Base-by-base conservation (phyloP, 768 basidiomycete species). In the Daedaleopsis sinensis region DNA sequence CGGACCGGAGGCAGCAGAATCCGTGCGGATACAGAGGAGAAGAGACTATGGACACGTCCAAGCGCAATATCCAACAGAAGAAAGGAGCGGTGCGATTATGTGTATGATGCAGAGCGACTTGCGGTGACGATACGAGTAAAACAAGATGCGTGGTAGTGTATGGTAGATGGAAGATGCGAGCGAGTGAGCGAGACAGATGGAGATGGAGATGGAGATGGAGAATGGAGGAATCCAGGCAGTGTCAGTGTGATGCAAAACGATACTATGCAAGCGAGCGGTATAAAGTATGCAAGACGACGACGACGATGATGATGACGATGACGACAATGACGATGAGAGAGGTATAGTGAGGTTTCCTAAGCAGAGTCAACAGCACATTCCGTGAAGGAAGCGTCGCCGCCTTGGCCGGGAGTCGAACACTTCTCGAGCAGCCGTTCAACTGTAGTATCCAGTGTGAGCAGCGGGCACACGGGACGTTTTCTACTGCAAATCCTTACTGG, bases 361-460 rank as follows among this genome's bases (percentile, higher is more conserved):
- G 53, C 18, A 42, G 58, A 36, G 27, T 64, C 62, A 19, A 36
- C 16, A 3, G 43, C 50, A 43, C 55, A 44, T 47, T 64, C 62
- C 4, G 51, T 36, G n/a, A 47, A 38, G 11, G 32, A 44, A n/a
- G 32, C 50, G 13, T 59, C 58, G 5, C 38, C 23, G 1, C 43
- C 19, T 18, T 42, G 23, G 15, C 24, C 12, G 5, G 38, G 10
- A 18, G 59, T n/a, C 2, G 61, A 52, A 35, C 78, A 79, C 67
- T 83, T 84, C 68, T 86, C 84, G 57, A 90, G 74, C 32, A 91
- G 76, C 24, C 89, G 85, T 70, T 91, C 90, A 64, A 92, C 90
- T 91, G 51, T 19, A 35, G 37, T 42, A 42, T 18, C 4, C 27
- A 59, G 16, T 16, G 11, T 59, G n/a, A 15, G 38, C 32, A 54